phyloP scores from a whole-genome alignment of 495 filamentous ascomycete genomes.

The Cercophora scortea region DNA sequence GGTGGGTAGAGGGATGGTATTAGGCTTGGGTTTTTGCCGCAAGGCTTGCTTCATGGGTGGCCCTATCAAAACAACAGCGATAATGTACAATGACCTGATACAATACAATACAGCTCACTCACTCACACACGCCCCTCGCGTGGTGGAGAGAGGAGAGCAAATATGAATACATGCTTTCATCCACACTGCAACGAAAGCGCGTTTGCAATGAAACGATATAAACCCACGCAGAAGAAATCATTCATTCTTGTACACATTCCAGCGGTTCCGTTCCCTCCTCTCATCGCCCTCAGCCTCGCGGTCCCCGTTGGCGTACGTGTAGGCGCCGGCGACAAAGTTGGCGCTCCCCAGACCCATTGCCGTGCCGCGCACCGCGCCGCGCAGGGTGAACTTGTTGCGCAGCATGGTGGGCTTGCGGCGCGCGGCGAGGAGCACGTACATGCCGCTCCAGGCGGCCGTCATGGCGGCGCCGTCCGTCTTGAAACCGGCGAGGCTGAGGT shows the following conservation, averaged over 20 bases:
- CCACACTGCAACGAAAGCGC: too few relatives aligned
- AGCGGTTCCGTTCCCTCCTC: conserved; percentile 36
- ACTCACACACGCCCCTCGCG: too few relatives aligned
- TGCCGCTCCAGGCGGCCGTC: conserved; percentile 75
- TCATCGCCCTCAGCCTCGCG: conserved; percentile 39
- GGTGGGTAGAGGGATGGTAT: background rate
- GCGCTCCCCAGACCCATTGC: conserved; percentile 62
- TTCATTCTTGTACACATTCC: conserved; percentile 26
- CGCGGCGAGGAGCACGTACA: conserved; percentile 73
- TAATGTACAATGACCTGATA: too few relatives aligned
- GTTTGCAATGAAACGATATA: background rate
- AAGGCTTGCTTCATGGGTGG: background rate
- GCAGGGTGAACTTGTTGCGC: conserved; percentile 52
- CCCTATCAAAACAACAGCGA: background rate
- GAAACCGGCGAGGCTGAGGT: conserved; percentile 71
- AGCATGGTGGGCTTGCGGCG: conserved; percentile 52
- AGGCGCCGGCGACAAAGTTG: conserved; percentile 64
- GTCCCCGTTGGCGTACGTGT: conserved; percentile 62
- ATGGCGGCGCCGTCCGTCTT: conserved; percentile 77
- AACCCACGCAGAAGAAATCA: background rate
- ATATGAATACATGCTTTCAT: too few relatives aligned
- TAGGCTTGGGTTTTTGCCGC: background rate
- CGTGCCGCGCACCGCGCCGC: conserved; percentile 61
- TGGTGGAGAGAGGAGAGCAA: too few relatives aligned
- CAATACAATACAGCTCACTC: too few relatives aligned